phyloP scores from a whole-genome alignment of 768 basidiomycete species.

The Suillus ampliporus region DNA sequence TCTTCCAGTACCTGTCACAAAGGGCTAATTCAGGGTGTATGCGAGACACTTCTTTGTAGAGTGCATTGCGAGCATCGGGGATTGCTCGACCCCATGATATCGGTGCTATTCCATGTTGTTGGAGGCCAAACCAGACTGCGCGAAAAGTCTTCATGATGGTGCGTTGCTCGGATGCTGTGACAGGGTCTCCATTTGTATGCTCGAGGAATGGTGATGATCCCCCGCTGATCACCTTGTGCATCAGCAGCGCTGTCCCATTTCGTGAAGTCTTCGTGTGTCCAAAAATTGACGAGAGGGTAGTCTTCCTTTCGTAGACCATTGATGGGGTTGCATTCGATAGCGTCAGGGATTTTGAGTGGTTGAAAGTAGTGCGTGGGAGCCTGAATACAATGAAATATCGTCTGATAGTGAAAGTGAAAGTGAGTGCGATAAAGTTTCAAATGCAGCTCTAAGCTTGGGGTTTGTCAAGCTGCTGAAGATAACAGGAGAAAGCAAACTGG shows the following conservation, averaged over 20 bases:
- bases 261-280: not conserved
- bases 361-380: no score
- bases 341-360: not conserved
- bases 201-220: not conserved
- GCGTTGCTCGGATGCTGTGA: not conserved
- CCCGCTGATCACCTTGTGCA: not conserved
- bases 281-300: slow-evolving; percentile 1
- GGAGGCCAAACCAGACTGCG: not conserved
- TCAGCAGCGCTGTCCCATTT: not conserved
- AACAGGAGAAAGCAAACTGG: no score
- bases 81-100: not conserved
- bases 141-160: not conserved
- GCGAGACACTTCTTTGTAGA: slow-evolving; percentile 1
- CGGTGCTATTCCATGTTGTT: not conserved
- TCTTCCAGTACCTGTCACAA: not conserved
- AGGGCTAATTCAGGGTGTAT: not conserved
- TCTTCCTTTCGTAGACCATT: not conserved
- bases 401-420: no score
- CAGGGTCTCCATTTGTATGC: not conserved
- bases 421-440: no score
- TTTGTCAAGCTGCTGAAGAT: no score
- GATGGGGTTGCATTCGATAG: not conserved
- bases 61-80: not conserved
- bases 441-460: no score
- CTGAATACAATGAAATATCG: no score